Evolutionary conservation across 2,329 filamentous ascomycete species (phyloP).

Genomic region (Sarocladium brachiariae): DNA sequence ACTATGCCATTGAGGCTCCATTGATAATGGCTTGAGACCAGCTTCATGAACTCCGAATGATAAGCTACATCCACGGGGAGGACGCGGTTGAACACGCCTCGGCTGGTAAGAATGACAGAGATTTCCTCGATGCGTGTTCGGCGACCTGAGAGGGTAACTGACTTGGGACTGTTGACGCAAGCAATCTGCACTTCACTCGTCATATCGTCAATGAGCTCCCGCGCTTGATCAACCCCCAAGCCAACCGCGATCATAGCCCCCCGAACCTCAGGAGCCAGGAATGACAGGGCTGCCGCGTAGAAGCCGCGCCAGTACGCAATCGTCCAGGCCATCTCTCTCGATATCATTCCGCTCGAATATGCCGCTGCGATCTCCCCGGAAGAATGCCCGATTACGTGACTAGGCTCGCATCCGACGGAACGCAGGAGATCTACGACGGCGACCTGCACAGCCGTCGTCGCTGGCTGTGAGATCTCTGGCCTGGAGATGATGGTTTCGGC

Average conservation of each 20-base stretch:
- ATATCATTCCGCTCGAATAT: background rate
- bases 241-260: background rate
- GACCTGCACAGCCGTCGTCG: slow-evolving; percentile 32
- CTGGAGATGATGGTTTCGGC: slow-evolving; percentile 10
- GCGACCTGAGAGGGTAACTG: slow-evolving; percentile 24
- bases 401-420: background rate
- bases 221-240: background rate
- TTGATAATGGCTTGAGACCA: slow-evolving; percentile 16
- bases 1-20: background rate
- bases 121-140: slow-evolving; percentile 18
- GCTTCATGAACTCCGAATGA: slow-evolving; percentile 23
- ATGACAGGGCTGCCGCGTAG: background rate
- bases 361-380: slow-evolving; percentile 8
- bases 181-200: slow-evolving; percentile 16
- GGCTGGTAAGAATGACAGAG: background rate
- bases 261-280: background rate
- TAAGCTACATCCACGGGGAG: slow-evolving; percentile 15
- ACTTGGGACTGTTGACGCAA: slow-evolving; percentile 23
- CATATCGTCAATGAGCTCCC: background rate
- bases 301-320: slow-evolving; percentile 8
- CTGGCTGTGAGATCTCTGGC: slow-evolving; percentile 23
- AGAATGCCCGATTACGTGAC: slow-evolving; percentile 22
- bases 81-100: slow-evolving; percentile 16
- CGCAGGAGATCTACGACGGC: background rate
- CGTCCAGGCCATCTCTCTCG: slow-evolving; percentile 2